Base-by-base conservation (phyloP, 352 stramenopile genomes). In the Globisporangium carolinianum region DNA sequence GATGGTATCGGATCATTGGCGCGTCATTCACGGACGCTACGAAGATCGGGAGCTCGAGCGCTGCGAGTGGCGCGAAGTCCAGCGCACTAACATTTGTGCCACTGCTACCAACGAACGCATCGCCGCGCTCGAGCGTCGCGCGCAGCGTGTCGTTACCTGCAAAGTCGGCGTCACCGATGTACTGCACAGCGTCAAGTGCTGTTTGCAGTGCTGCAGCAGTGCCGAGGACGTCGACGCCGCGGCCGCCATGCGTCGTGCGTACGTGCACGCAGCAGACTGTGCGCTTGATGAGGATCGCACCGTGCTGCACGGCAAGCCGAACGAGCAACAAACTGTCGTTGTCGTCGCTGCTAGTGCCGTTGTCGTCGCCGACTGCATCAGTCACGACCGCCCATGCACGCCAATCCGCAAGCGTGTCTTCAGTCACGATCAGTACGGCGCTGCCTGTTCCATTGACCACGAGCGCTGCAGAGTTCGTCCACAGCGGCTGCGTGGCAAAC, bases 91-190 rank as follows among this genome's bases (percentile, higher is more conserved):
- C 8, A 17, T 17, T 8, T 11, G 6, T 14, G 47, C 24, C 47
- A 37, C 9, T 7, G 12, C 6, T 12, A 3, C 6, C 42, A 41
- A 11, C 49, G 10, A 24, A n/a, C 6, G 24, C n/a, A 2, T 43
- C 15, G 4, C 24, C 48, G 9, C 6, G 39, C 17, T 60, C 12
- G 5, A 67, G 50, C 11, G 50, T 47, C 9, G 58, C 17, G 0
- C 32, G 42, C 1, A 73, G 51, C 36, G 38, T 36, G 32, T 71
- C 67, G 11, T 37, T 15, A 0, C 63, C 67, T 14, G 48, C 57
- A 35, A 69, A 73, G 35, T 68, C 47, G 4, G 37, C 10, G n/a
- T 57, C 41, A 3, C 63, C 53, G 8, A n/a, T 17, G 56, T 73
- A 73, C 24, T 53, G 5, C 17, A 65, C n/a, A 12, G 49, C 41